Base-by-base conservation (phyloP, 2,329 filamentous ascomycete species). In the Ampelomyces quisqualis region DNA sequence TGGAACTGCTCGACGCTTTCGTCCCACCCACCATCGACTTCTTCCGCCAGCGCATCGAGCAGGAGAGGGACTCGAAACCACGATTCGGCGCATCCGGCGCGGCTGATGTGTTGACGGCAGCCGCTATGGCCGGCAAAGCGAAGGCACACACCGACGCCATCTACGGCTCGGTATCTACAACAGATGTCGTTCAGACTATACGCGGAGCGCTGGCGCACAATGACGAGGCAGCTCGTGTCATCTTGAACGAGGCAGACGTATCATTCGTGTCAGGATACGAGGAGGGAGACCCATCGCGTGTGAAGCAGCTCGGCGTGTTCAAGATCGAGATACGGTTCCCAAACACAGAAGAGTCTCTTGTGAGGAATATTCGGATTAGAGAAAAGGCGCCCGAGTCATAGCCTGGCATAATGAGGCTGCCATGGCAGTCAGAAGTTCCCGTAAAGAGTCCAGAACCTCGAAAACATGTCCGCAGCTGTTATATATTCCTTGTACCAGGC, bases 301-400 rank as follows among this genome's bases (percentile, higher is more conserved):
- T 81, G 32, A 80, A 79, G 67, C 64, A 73, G 47, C 51, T 80
- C 14, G 78, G 78, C 30, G 68, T 72, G 38, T 81, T 73, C 59
- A 70, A 71, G 43, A 65, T 80, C 29, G 73, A 77, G 57, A 75
- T 81, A 40, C 67, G 58, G 44, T 54, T 78, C 33, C 72, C 73
- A 36, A 77, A 77, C 6, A 68, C 70, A n/a, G 64, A 68, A 30
- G 59, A 65, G 38, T 46, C 61, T 31, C 43, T 68, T 28, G 54
- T 53, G 14, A 58, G 65, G 38, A 64, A 50, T 30, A 48, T 68
- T 24, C 58, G 64, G 27, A 49, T 68, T 42, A 58, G 60, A 36
- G 61, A 60, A 17, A 65, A 65, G 52, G 54, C 54, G 20, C 34
- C 43, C 43, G 47, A 45, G 40, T 40, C 46, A 50, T 55, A 43